These are phyloP conservation scores for Polyporus arcularius DNA, from an alignment of 768 basidiomycete genomes.

Conservation along the genomic window DNA sequence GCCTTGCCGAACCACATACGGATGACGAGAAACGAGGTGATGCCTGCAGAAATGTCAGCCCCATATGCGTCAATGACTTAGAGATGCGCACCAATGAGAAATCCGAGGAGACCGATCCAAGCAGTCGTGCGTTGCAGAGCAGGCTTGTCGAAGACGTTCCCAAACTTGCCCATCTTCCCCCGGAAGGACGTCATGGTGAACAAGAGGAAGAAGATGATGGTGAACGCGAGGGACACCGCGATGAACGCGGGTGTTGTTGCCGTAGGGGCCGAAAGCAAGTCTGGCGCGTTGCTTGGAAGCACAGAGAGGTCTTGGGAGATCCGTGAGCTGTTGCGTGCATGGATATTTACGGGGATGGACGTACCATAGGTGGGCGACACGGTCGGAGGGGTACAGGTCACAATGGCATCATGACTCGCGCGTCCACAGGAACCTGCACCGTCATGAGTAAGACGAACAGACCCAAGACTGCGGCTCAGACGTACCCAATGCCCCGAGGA, in stretches of 20 bases:
- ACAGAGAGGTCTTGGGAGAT: conserved; percentile 56
- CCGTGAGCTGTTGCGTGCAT: not conserved
- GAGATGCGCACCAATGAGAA: conserved; percentile 58
- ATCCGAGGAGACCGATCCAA: conserved; percentile 79
- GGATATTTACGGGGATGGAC: conserved; percentile 14
- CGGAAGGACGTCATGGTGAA: conserved; percentile 70
- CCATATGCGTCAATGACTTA: not conserved
- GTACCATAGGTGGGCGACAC: conserved; percentile 65
- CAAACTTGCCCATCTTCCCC: conserved; percentile 58
- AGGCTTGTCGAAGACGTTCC: conserved; percentile 55
- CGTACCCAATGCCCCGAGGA: conserved; percentile 69
- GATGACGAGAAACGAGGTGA: conserved; percentile 68
- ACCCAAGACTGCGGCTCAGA: conserved; percentile 5
- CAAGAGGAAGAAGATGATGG: conserved; percentile 61
- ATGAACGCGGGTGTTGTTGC: conserved; percentile 64
- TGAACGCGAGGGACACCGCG: conserved; percentile 57
- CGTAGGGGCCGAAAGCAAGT: conserved; percentile 59
- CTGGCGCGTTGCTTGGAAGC: conserved; percentile 58
- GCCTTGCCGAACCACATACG: conserved; percentile 85
- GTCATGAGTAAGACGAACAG: conserved; percentile 1
- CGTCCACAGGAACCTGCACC: conserved; percentile 67
- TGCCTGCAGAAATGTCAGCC: conserved; percentile 41
- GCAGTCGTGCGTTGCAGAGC: conserved; percentile 58
- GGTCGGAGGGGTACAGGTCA: conserved; percentile 58
- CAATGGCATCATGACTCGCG: conserved; percentile 43